Conservation (phyloP, 495 filamentous ascomycete species). For the Evansstolkia leycettana region DNA sequence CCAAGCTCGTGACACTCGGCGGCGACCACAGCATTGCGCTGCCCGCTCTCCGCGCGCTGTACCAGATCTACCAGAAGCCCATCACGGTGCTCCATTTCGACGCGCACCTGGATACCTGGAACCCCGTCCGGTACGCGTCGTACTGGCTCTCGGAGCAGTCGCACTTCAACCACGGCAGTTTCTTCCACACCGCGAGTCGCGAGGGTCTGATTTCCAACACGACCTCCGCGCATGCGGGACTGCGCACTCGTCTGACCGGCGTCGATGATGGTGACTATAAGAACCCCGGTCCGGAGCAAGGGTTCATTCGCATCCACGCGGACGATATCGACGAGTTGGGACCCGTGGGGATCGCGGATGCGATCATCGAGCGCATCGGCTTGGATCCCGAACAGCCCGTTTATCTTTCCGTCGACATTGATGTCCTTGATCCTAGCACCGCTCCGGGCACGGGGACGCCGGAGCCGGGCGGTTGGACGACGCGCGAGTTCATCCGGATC, state of each 20-base stretch:
- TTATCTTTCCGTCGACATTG: conserved; percentile 65
- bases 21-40: conserved; percentile 74
- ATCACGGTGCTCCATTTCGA: conserved; percentile 80
- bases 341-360: conserved; percentile 42
- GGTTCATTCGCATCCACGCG: conserved; percentile 50
- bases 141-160: conserved; percentile 59
- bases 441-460: conserved; percentile 66
- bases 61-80: conserved; percentile 55
- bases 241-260: conserved; percentile 60
- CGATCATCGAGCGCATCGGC: conserved; percentile 46
- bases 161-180: conserved; percentile 71
- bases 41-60: conserved; percentile 60
- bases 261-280: conserved; percentile 54
- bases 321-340: conserved; percentile 63
- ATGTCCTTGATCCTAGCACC: conserved; percentile 59
- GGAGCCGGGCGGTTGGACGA: conserved; percentile 66
- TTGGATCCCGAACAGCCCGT: conserved; percentile 54
- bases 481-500: conserved; percentile 57
- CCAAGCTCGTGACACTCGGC: conserved; percentile 66
- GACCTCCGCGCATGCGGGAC: conserved; percentile 63
- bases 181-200: conserved; percentile 72
- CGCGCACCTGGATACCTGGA: conserved; percentile 74
- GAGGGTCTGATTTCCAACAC: conserved; percentile 60
- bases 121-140: conserved; percentile 63
- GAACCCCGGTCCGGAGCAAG: conserved; percentile 41